A percentile compares a stretch with the other conserved stretches of the same genome.
These are phyloP conservation scores for Geoglossum cookeanum DNA, from an alignment of 2,329 filamentous ascomycete genomes.

Conservation along the genomic window DNA sequence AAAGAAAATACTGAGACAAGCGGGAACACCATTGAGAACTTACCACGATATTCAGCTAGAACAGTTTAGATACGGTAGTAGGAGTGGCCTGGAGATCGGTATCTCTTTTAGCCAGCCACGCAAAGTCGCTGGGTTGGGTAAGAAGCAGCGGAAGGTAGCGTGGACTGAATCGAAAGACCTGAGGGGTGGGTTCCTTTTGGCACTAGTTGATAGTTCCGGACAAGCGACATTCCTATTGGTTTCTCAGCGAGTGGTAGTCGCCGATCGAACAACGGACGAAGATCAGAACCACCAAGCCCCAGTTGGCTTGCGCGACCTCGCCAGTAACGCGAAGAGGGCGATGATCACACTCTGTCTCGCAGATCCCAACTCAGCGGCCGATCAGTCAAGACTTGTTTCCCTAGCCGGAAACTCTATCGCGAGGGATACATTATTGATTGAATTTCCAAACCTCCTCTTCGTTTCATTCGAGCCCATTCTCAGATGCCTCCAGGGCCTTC, in stretches of 20 bases:
- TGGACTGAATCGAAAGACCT: constrained; percentile 32
- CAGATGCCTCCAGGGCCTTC: constrained; percentile 28
- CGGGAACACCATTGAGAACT: constrained; percentile 14
- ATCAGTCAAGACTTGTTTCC: neutral
- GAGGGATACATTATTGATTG: constrained; percentile 26
- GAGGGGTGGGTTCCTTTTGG: constrained; percentile 30
- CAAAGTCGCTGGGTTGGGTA: constrained; percentile 9
- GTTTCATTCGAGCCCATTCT: constrained; percentile 39
- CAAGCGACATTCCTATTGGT: constrained; percentile 26
- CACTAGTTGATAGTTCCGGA: constrained; percentile 24
- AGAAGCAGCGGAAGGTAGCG: constrained; percentile 25
- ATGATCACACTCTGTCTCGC: constrained; percentile 18
- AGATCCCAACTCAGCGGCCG: constrained; percentile 7
- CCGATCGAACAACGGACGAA: neutral
- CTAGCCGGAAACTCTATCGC: neutral
- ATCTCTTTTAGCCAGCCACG: constrained; percentile 28
- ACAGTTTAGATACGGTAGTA: constrained; percentile 19
- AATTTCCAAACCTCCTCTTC: constrained; percentile 42
- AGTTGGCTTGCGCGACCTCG: neutral
- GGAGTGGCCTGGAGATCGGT: constrained; percentile 26
- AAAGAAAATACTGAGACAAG: constrained; percentile 1
- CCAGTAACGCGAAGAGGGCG: constrained; percentile 12
- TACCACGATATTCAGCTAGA: constrained; percentile 20
- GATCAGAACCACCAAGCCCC: neutral
- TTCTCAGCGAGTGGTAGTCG: constrained; percentile 11